phyloP scores from a whole-genome alignment of 306 rosid genomes.

The Heteromeles arbutifolia region DNA sequence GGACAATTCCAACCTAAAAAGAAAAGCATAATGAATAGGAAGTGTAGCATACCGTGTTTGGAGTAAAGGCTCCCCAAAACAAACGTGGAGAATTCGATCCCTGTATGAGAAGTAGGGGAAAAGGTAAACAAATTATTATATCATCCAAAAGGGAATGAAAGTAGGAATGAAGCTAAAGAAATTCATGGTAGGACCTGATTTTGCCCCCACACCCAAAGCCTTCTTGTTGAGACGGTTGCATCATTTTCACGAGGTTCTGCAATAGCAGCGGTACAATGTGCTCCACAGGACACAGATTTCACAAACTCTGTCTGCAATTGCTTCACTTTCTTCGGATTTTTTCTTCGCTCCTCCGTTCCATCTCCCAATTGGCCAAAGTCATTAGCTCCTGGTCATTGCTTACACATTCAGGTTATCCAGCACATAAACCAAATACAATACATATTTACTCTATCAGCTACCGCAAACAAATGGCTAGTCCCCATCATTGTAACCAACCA shows the following conservation, averaged over 20 bases:
- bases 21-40: background rate
- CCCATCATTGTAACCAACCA: background rate
- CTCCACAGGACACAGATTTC: slow-evolving; percentile 83
- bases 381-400: slow-evolving; percentile 52
- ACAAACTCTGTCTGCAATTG: slow-evolving; percentile 67
- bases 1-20: background rate
- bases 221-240: slow-evolving; percentile 51
- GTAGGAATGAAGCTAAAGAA: slow-evolving; percentile 1
- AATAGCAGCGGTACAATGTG: slow-evolving; percentile 89
- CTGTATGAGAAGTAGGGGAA: slow-evolving; percentile 30
- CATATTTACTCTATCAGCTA: background rate
- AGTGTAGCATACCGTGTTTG: slow-evolving; percentile 52
- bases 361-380: slow-evolving; percentile 94
- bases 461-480: background rate
- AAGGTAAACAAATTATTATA: slow-evolving; percentile 1
- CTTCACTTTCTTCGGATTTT: slow-evolving; percentile 65
- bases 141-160: background rate
- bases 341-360: slow-evolving; percentile 79
- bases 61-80: slow-evolving; percentile 79
- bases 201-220: slow-evolving; percentile 98
- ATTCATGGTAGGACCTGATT: slow-evolving; percentile 55
- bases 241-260: slow-evolving; percentile 76
- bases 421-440: background rate
- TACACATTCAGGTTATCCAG: background rate
- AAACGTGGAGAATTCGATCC: slow-evolving; percentile 86